Percentiles rank a stretch among this genome's conserved stretches.
phyloP scores from a whole-genome alignment of 345 rosid species.

The Theobroma cacao region DNA sequence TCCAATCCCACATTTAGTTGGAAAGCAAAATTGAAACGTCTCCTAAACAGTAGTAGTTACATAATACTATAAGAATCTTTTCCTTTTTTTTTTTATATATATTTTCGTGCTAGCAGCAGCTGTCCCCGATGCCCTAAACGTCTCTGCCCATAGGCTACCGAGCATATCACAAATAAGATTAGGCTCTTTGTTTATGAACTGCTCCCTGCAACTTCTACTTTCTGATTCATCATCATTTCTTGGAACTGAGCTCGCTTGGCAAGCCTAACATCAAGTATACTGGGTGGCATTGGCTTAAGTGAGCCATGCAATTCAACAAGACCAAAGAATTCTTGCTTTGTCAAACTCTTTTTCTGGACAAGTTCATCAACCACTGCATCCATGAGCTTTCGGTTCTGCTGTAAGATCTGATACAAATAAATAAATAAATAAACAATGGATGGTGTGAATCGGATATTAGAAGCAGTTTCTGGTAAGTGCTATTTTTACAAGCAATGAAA shows the following conservation, averaged over 20 bases:
- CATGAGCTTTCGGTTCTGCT: slow-evolving; percentile 57
- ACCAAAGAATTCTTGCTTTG: slow-evolving; percentile 66
- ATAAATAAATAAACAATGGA: slow-evolving; percentile 4
- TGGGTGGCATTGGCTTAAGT: slow-evolving; percentile 56
- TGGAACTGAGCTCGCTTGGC: slow-evolving; percentile 55
- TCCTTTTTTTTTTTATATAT: no score
- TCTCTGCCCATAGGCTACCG: background rate
- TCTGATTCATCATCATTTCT: slow-evolving; percentile 41
- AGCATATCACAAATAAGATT: background rate
- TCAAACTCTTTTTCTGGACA: slow-evolving; percentile 64
- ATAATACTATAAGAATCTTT: no score
- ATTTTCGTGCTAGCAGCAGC: no score
- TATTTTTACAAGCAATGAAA: background rate
- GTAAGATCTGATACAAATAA: slow-evolving; percentile 44
- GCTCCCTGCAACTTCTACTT: slow-evolving; percentile 19
- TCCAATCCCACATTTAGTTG: no score
- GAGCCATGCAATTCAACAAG: slow-evolving; percentile 71
- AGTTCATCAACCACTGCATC: slow-evolving; percentile 69
- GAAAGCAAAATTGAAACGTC: no score
- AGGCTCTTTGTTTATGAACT: slow-evolving; percentile 11
- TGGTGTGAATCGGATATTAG: no score
- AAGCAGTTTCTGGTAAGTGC: background rate
- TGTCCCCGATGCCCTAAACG: no score
- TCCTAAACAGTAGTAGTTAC: no score
- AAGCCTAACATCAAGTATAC: slow-evolving; percentile 60